These are phyloP conservation scores for Agrostemma githago DNA, from an alignment of 148 eudicot species.

Conservation along the genomic window DNA sequence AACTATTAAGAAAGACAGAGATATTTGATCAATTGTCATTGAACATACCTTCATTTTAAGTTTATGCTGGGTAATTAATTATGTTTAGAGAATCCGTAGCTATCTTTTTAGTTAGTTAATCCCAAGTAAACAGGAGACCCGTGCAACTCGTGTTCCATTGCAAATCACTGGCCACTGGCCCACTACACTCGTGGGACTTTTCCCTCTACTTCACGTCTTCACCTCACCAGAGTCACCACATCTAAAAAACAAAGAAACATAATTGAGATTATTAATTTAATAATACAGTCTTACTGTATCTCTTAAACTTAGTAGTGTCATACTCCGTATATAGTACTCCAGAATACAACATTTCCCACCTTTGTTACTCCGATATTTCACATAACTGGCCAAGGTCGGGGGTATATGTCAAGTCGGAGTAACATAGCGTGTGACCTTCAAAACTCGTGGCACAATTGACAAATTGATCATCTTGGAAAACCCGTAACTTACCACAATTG, in stretches of 20 bases:
- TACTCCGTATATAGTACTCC: too few species aligned
- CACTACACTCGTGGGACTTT: neutral
- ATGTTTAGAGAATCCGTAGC: too few species aligned
- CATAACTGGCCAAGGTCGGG: neutral
- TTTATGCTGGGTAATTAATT: too few species aligned
- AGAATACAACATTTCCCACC: too few species aligned
- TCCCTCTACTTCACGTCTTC: neutral
- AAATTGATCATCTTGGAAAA: conserved; percentile 2
- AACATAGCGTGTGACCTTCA: neutral
- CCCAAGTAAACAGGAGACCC: neutral
- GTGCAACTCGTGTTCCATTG: conserved; percentile 1
- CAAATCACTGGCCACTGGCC: neutral
- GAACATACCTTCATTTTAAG: too few species aligned
- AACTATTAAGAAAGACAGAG: too few species aligned
- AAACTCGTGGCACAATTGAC: neutral
- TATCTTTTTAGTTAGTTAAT: too few species aligned
- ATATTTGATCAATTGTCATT: too few species aligned
- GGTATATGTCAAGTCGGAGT: neutral
- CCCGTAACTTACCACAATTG: conserved; percentile 55
- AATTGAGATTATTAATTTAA: too few species aligned
- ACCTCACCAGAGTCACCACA: neutral
- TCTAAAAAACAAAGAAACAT: neutral
- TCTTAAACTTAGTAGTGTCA: too few species aligned
- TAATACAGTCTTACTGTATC: too few species aligned
- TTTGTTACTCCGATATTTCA: too few species aligned